Evolutionary conservation across 2,329 filamentous ascomycete genomes (phyloP).

Genomic region (Pyrenophora teres): DNA sequence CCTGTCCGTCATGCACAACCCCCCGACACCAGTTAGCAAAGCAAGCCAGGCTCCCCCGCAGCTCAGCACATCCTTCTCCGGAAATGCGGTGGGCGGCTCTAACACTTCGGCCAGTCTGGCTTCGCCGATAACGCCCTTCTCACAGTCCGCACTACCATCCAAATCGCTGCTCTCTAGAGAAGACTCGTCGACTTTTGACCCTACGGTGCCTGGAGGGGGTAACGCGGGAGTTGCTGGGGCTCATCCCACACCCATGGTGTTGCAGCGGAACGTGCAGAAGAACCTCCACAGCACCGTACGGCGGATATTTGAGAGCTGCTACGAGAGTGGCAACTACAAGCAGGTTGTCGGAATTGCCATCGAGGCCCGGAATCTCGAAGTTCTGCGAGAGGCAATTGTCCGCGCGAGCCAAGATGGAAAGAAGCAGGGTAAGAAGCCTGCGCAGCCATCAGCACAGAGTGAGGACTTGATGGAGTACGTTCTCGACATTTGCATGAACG

Average conservation of each 20-base stretch:
- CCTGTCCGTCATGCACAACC: constrained; percentile 66
- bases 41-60: constrained; percentile 63
- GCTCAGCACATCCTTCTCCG: constrained; percentile 78
- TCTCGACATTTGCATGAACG: constrained; percentile 93
- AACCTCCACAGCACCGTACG: constrained; percentile 84
- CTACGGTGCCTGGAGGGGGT: constrained; percentile 60
- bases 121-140: constrained; percentile 93
- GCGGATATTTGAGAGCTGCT: constrained; percentile 87
- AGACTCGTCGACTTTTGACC: constrained; percentile 66
- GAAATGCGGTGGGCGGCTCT: constrained; percentile 66
- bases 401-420: constrained; percentile 87
- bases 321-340: constrained; percentile 82
- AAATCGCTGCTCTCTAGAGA: constrained; percentile 92
- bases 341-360: constrained; percentile 97
- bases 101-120: constrained; percentile 70
- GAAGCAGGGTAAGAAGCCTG: constrained; percentile 62
- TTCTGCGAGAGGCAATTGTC: constrained; percentile 84
- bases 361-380: constrained; percentile 88
- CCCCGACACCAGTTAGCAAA: constrained; percentile 55
- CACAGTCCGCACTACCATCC: constrained; percentile 87
- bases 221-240: constrained; percentile 59
- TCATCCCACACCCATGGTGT: constrained; percentile 65
- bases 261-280: constrained; percentile 74
- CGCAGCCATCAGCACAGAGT: constrained; percentile 63
- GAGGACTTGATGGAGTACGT: constrained; percentile 98